A percentile compares a stretch with the other conserved stretches of the same genome.
Evolutionary conservation across 345 rosid genomes (phyloP).

Genomic region (Salix suchowensis): DNA sequence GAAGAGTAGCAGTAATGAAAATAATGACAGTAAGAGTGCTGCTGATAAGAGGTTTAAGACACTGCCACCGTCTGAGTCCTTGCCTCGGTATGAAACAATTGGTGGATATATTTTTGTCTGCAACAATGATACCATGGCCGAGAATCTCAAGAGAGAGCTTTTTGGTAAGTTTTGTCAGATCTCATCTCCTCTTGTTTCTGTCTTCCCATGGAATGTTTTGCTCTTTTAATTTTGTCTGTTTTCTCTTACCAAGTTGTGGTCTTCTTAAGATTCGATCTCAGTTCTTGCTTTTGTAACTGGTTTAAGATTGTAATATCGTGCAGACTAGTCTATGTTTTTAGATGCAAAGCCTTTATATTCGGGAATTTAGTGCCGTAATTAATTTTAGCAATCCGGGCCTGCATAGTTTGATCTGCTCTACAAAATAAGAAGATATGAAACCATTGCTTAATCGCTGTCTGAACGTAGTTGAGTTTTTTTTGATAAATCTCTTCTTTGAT

Average conservation of each 20-base stretch:
- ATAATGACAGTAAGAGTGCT: slow-evolving; percentile 22
- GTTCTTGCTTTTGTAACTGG: not conserved
- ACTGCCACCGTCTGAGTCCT: slow-evolving; percentile 82
- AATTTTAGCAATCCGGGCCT: not conserved
- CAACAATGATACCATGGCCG: slow-evolving; percentile 97
- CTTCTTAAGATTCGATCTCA: not conserved
- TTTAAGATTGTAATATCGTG: not conserved
- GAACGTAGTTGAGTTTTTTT: not conserved
- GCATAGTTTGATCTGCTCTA: not conserved
- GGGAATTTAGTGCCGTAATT: not conserved
- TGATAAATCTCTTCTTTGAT: not conserved
- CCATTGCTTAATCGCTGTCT: not conserved
- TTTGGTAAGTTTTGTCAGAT: slow-evolving; percentile 49
- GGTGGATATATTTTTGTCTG: slow-evolving; percentile 99
- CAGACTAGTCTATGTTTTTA: not conserved
- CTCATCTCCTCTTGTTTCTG: not conserved
- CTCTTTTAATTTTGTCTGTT: not conserved
- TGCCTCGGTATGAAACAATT: slow-evolving; percentile 82
- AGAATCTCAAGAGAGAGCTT: slow-evolving; percentile 83
- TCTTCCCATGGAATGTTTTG: not conserved
- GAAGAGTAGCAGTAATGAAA: slow-evolving; percentile 18
- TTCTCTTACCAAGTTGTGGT: not conserved
- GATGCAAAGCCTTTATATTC: not conserved
- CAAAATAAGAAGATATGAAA: not conserved
- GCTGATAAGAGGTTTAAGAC: slow-evolving; percentile 94